phyloP scores from a whole-genome alignment of 805 yeast genomes.

The Brettanomyces custersianus region DNA sequence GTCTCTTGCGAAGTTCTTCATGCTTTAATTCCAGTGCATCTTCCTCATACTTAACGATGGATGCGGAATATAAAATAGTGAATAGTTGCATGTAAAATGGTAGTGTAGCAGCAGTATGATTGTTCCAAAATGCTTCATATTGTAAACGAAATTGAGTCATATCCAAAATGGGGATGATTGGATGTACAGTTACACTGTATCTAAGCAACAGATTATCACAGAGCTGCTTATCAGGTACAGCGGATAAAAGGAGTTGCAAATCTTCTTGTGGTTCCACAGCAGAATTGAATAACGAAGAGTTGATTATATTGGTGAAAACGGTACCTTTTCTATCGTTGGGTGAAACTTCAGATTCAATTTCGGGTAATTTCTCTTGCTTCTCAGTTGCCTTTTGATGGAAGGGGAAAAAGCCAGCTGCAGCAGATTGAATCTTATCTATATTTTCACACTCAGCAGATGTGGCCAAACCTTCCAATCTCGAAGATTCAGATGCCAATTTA shows the following conservation, averaged over 20 bases:
- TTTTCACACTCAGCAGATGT: constrained; percentile 1
- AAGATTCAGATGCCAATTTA: neutral
- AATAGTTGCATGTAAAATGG: constrained; percentile 41
- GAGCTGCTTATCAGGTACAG: constrained; percentile 36
- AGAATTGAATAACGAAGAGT: constrained; percentile 10
- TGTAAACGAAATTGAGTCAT: constrained; percentile 32
- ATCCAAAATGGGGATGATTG: constrained; percentile 45
- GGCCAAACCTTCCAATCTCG: neutral
- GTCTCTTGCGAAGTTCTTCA: constrained; percentile 12
- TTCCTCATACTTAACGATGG: constrained; percentile 53
- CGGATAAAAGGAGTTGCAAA: constrained; percentile 23
- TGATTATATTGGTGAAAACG: constrained; percentile 19
- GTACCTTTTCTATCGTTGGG: constrained; percentile 10
- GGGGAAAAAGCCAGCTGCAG: neutral
- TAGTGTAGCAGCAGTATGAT: constrained; percentile 23
- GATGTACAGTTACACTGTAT: constrained; percentile 44
- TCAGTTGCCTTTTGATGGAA: no score
- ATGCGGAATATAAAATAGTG: constrained; percentile 49
- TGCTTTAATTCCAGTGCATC: constrained; percentile 32
- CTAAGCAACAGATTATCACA: constrained; percentile 39
- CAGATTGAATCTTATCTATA: constrained; percentile 7
- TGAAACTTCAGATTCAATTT: neutral
- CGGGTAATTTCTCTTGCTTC: no score
- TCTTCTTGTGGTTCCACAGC: constrained; percentile 17
- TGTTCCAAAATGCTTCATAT: constrained; percentile 43